Evolutionary conservation across 208 protist species (phyloP).

Genomic region (Acanthamoeba pearcei): DNA sequence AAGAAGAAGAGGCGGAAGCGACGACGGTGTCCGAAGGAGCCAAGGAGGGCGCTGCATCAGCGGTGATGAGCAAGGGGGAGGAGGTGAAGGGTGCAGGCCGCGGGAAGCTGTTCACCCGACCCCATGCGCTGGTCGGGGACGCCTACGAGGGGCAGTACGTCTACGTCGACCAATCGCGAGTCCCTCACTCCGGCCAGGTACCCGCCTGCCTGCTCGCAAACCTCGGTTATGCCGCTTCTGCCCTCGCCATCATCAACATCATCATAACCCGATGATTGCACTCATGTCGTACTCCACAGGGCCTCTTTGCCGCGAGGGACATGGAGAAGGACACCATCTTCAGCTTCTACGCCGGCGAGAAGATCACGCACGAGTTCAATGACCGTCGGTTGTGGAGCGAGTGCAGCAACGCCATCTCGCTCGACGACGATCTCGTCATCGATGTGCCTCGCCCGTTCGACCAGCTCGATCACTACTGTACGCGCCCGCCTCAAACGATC

Average conservation of each 20-base stretch:
- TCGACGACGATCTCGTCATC: neutral
- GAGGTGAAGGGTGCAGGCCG: neutral
- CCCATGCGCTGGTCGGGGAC: neutral
- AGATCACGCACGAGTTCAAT: conserved; percentile 27
- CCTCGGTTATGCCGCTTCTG: no score
- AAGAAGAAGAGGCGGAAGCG: neutral
- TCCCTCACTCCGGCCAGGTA: neutral
- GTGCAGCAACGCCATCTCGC: neutral
- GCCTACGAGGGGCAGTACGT: conserved; percentile 33
- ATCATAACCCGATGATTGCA: no score
- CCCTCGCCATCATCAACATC: neutral
- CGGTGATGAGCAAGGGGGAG: neutral
- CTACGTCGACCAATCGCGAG: neutral
- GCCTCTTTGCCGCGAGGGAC: conserved; percentile 13
- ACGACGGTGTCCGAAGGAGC: neutral
- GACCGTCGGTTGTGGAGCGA: conserved; percentile 15
- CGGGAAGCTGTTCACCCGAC: neutral
- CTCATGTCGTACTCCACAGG: neutral
- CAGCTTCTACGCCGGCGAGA: conserved; percentile 36
- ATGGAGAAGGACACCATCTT: neutral
- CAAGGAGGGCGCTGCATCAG: neutral
- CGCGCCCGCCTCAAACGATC: neutral
- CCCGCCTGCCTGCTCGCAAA: neutral
- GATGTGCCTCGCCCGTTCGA: conserved; percentile 25
- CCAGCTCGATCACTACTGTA: conserved; percentile 11